These are phyloP conservation scores for Schrenkiella parvula DNA, from an alignment of 345 rosid species.

Conservation along the genomic window DNA sequence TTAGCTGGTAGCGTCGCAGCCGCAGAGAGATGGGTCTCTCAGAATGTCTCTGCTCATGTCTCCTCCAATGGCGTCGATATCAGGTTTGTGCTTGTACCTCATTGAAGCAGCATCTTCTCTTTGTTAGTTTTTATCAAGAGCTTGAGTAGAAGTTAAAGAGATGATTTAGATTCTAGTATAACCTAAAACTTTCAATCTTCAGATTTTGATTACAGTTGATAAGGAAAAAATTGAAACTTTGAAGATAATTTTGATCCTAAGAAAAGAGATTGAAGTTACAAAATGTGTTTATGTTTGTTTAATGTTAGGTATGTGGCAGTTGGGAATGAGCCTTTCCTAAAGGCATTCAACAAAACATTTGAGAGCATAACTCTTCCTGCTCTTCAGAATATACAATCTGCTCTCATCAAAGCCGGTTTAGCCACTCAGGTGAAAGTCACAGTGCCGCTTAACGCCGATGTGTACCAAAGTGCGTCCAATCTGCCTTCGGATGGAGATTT, in stretches of 20 bases:
- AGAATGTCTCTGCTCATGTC: slow-evolving; percentile 59
- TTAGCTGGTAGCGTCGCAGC: slow-evolving; percentile 49
- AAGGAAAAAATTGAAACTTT: not conserved
- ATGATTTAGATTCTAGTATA: not conserved
- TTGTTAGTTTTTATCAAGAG: not conserved
- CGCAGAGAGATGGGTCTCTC: slow-evolving; percentile 69
- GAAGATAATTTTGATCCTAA: not conserved
- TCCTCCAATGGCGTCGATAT: slow-evolving; percentile 54
- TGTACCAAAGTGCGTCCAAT: slow-evolving; percentile 41
- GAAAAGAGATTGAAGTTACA: slow-evolving; percentile 6
- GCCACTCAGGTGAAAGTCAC: slow-evolving; percentile 53
- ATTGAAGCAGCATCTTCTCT: not conserved
- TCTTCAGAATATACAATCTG: slow-evolving; percentile 58
- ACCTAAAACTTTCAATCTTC: not conserved
- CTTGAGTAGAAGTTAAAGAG: not conserved
- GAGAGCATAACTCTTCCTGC: slow-evolving; percentile 53
- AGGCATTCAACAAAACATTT: slow-evolving; percentile 48
- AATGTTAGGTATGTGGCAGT: slow-evolving; percentile 56
- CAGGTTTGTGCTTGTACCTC: slow-evolving; percentile 40
- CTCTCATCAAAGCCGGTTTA: slow-evolving; percentile 63
- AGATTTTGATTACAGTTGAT: not conserved
- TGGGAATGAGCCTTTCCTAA: slow-evolving; percentile 67
- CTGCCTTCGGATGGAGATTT: slow-evolving; percentile 58
- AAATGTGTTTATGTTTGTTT: not conserved
- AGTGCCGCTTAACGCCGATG: slow-evolving; percentile 63